Evolutionary conservation across 116 monocot genomes (phyloP).

Genomic region (Dioscorea cayenensis): DNA sequence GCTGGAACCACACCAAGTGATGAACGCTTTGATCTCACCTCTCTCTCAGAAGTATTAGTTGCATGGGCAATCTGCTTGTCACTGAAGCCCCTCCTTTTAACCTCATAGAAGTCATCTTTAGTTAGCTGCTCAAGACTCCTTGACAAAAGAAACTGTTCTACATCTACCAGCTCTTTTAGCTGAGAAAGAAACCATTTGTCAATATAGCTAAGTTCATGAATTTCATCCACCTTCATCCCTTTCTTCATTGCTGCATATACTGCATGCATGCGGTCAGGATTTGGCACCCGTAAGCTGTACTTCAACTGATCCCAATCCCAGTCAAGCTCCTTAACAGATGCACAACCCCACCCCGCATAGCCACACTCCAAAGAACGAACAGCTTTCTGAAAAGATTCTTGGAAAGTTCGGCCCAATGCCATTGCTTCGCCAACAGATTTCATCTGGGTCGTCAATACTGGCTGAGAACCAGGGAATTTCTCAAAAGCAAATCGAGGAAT

Average conservation of each 20-base stretch:
- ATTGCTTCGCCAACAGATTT: conserved; percentile 98
- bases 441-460: conserved; percentile 92
- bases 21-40: conserved; percentile 55
- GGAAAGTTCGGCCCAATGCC: conserved; percentile 91
- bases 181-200: conserved; percentile 95
- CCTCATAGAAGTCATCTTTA: conserved; percentile 70
- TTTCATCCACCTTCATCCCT: conserved; percentile 86
- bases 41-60: conserved; percentile 52
- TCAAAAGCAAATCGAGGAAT: conserved; percentile 98
- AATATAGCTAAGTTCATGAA: conserved; percentile 76
- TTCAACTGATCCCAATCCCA: conserved; percentile 82
- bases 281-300: conserved; percentile 78
- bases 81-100: conserved; percentile 87
- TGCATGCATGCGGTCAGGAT: conserved; percentile 87
- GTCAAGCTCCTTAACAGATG: conserved; percentile 51
- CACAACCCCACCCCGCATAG: conserved; percentile 93
- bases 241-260: conserved; percentile 91
- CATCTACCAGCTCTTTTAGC: conserved; percentile 78
- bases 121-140: conserved; percentile 52
- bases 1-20: conserved; percentile 65
- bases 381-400: conserved; percentile 97
- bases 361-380: conserved; percentile 91
- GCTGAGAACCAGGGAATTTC: conserved; percentile 92
- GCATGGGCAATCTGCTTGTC: conserved; percentile 89
- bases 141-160: conserved; percentile 66